Evolutionary conservation across 208 protist species (phyloP).

Genomic region (Naegleria gruberi): DNA sequence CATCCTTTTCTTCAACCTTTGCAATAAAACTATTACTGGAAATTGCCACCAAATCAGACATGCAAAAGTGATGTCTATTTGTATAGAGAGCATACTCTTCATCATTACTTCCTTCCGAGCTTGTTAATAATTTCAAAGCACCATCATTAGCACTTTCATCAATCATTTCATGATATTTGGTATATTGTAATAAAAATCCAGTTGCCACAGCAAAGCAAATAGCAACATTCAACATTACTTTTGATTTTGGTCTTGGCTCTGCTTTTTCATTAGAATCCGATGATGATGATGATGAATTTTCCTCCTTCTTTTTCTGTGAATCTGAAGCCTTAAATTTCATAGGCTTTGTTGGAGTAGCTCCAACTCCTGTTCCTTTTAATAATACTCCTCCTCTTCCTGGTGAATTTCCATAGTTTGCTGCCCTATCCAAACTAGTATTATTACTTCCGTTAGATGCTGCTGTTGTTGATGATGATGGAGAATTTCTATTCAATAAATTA

Average conservation of each 20-base stretch:
- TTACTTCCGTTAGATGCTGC: no score
- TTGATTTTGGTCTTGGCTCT: not conserved
- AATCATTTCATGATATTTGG: not conserved
- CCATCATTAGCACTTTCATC: not conserved
- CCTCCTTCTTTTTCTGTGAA: not conserved
- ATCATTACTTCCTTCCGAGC: not conserved
- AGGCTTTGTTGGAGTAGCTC: not conserved
- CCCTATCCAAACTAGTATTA: no score
- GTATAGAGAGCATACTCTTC: not conserved
- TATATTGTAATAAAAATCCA: not conserved
- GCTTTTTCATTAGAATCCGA: no score
- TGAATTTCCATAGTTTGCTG: no score
- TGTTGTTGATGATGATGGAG: no score
- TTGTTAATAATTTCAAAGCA: not conserved
- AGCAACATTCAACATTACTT: not conserved
- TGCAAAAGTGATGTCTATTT: not conserved
- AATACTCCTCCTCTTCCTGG: no score
- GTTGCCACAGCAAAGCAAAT: not conserved
- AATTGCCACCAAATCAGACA: not conserved
- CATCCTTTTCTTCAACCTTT: not conserved
- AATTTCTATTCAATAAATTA: no score
- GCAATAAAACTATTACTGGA: not conserved
- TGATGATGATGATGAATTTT: no score
- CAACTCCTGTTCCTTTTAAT: not conserved
- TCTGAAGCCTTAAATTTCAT: not conserved